Base-by-base conservation (phyloP, 345 rosid genomes). In the Raphanus raphanistrum region DNA sequence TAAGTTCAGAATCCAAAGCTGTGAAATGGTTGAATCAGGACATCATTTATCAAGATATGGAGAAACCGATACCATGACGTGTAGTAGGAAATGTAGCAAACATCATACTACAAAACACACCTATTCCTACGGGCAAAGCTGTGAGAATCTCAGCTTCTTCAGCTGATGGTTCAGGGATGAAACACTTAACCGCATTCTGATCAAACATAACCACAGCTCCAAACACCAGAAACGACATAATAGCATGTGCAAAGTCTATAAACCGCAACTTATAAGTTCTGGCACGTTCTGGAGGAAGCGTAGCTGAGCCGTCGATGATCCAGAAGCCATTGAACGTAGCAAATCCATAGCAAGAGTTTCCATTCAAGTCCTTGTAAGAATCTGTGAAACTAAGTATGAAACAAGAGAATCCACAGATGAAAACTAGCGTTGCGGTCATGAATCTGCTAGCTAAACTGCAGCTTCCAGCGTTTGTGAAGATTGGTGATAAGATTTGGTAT, bases 61-160 rank as follows among this genome's bases (percentile, higher is more conserved):
- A 90, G 66, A 92, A 92, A 38, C 98, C 98, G n/a, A 94, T 84
- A 33, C 98, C 97, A 57, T 90, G 93, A 45, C 98, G 97, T 59
- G 79, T 80, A 25, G 94, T 89, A 0, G 98, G 98, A 65, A 94
- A 94, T 16, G 80, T 84, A 54, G 88, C 86, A 32, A 92, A 94
- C 78, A 92, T 25, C 94, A 92, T 86, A 63, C 94, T 90, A 50
- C 93, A 85, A 3, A 90, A 26, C 31, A 82, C 87, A 8, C 98
- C 98, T 31, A 90, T 68, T 45, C 84, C 95, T 4, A 94, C 87
- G 0, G 98, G 97, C 87, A 94, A 77, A 2, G 88, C 76, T 4
- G 92, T 85, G 68, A 94, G 98, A 58, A 90, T 5, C 84, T 89
- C 94, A 29, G 60, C 86, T 2, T 80, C 70, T 75, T 86, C 80